Evolutionary conservation across 2,329 filamentous ascomycete species (phyloP).

Genomic region (Acrocalymma vagum): DNA sequence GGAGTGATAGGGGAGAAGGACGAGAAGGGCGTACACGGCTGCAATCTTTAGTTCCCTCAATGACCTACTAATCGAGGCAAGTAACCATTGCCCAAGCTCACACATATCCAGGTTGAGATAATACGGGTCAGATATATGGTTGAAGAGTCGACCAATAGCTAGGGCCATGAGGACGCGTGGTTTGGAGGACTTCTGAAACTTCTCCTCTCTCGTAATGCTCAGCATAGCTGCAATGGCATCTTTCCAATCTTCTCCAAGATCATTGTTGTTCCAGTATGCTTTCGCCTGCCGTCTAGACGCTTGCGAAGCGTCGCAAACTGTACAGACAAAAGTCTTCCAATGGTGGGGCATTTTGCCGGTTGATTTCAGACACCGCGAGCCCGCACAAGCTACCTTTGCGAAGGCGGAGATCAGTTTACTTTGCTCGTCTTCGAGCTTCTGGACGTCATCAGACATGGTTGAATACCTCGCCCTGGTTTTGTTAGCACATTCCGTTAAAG

Average conservation of each 20-base stretch:
- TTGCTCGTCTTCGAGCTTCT: slow-evolving; percentile 26
- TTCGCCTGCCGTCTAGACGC: slow-evolving; percentile 1
- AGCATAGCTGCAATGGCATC: slow-evolving; percentile 39
- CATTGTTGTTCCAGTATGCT: slow-evolving; percentile 34
- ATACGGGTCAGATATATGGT: slow-evolving; percentile 68
- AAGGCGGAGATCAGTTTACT: slow-evolving; percentile 37
- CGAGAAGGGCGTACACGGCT: slow-evolving; percentile 65
- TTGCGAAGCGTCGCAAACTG: slow-evolving; percentile 31
- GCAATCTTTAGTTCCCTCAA: slow-evolving; percentile 84
- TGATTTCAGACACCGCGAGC: slow-evolving; percentile 28
- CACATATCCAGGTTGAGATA: slow-evolving; percentile 75
- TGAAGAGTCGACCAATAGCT: slow-evolving; percentile 70
- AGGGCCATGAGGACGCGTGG: slow-evolving; percentile 43
- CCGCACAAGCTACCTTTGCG: slow-evolving; percentile 44
- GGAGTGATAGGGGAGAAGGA: background rate
- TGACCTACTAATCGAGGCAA: slow-evolving; percentile 84
- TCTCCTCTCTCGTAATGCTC: slow-evolving; percentile 34
- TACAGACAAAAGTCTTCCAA: slow-evolving; percentile 27
- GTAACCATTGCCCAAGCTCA: slow-evolving; percentile 77
- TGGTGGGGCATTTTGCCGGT: slow-evolving; percentile 4
- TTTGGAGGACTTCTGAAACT: slow-evolving; percentile 38
- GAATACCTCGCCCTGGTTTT: slow-evolving; percentile 31
- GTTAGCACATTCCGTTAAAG: slow-evolving; percentile 14
- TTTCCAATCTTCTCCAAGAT: slow-evolving; percentile 39
- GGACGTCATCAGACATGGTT: slow-evolving; percentile 18